These are phyloP conservation scores for Tetradesmus lagerheimii DNA, from an alignment of 139 green algal genomes.

Conservation along the genomic window DNA sequence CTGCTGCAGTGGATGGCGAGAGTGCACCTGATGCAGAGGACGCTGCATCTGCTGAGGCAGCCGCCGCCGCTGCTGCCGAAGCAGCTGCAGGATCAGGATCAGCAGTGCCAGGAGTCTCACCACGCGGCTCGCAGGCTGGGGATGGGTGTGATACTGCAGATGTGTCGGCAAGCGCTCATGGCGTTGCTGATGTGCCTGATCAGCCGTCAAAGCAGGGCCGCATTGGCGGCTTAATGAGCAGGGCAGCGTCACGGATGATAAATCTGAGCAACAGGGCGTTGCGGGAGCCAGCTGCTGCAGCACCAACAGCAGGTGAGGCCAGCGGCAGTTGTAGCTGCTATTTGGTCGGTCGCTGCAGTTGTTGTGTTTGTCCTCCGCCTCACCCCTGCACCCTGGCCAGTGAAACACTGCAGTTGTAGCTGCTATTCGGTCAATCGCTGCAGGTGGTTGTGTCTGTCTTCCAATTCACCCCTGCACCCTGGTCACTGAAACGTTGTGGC, in stretches of 20 bases:
- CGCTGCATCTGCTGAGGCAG: neutral
- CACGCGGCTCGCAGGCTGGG: neutral
- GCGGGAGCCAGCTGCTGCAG: neutral
- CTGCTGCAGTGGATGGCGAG: neutral
- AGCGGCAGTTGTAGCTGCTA: neutral
- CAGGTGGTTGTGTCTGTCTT: too few species aligned
- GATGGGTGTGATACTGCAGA: neutral
- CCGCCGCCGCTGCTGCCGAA: neutral
- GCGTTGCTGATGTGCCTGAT: neutral
- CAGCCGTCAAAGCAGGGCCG: slow-evolving; percentile 16
- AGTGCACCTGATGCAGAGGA: neutral
- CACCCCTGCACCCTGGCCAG: neutral
- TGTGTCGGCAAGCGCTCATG: neutral
- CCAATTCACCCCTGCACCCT: too few species aligned
- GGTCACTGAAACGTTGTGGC: too few species aligned
- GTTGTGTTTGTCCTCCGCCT: too few species aligned
- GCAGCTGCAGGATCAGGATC: neutral
- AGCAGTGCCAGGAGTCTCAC: neutral
- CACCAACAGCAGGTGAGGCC: neutral
- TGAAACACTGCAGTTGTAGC: too few species aligned
- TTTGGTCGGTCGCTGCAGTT: neutral
- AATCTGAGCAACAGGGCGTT: neutral
- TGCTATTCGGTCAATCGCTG: too few species aligned
- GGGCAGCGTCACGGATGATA: neutral
- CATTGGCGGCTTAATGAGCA: neutral